Percentiles rank a stretch among this genome's conserved stretches.
phyloP scores from a whole-genome alignment of 306 rosid species.

The Glycyrrhiza uralensis region DNA sequence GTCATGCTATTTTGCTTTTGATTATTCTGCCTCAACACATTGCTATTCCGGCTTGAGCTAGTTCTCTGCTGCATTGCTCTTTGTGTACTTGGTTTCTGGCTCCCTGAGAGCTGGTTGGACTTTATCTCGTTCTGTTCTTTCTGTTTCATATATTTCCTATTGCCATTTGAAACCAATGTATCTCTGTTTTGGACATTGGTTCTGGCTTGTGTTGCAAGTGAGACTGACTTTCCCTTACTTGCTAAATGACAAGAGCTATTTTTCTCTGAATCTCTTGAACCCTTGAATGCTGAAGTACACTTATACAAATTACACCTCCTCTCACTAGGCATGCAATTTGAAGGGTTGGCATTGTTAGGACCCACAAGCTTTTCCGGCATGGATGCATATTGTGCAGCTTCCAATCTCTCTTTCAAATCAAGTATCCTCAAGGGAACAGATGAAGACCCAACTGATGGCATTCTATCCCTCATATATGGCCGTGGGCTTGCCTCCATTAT shows the following conservation, averaged over 20 bases:
- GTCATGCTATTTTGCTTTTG: slow-evolving; percentile 73
- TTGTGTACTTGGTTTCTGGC: slow-evolving; percentile 42
- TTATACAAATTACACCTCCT: slow-evolving; percentile 41
- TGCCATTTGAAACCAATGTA: slow-evolving; percentile 33
- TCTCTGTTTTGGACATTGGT: slow-evolving; percentile 47
- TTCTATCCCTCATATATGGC: slow-evolving; percentile 46
- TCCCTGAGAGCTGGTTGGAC: slow-evolving; percentile 46
- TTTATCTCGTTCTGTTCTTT: slow-evolving; percentile 50
- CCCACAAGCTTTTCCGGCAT: slow-evolving; percentile 25
- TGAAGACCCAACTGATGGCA: slow-evolving; percentile 46
- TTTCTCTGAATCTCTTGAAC: slow-evolving; percentile 42
- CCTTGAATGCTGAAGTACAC: slow-evolving; percentile 38
- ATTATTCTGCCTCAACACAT: slow-evolving; percentile 64
- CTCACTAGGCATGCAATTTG: slow-evolving; percentile 39
- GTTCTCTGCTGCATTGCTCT: slow-evolving; percentile 50
- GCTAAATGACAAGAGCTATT: slow-evolving; percentile 28
- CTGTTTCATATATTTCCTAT: slow-evolving; percentile 39
- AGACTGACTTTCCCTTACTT: slow-evolving; percentile 55
- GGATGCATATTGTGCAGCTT: slow-evolving; percentile 60
- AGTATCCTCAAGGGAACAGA: slow-evolving; percentile 76
- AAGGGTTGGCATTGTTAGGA: slow-evolving; percentile 18
- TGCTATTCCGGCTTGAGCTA: slow-evolving; percentile 31
- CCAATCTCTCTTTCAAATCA: slow-evolving; percentile 74
- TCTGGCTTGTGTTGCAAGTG: slow-evolving; percentile 47
- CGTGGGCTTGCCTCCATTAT: slow-evolving; percentile 80